Evolutionary conservation across 2,329 filamentous ascomycete species (phyloP), one percentile per base, ranked within the genome.

Genomic region (Plectosphaerella plurivora): DNA sequence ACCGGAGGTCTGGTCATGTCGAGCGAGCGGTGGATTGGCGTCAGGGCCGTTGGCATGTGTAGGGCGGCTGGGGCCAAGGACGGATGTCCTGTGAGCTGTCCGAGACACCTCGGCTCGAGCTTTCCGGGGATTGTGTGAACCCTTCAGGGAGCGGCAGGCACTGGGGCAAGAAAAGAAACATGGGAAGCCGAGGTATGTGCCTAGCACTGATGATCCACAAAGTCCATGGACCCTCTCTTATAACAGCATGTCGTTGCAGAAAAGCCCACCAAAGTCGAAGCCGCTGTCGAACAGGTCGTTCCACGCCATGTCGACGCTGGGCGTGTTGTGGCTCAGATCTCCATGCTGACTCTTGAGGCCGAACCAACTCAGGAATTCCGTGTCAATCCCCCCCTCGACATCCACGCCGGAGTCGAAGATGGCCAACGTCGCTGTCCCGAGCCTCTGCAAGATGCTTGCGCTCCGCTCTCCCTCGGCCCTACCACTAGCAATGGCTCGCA

Each of bases 361-460:
- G 54, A 62, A 62, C 59, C 58, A 62, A 9, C 57, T 57, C 20
- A 61, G 56, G 22, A 62, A 62, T 36, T 60, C 60, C 20, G 52
- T 56, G 25, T 62, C 59, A 12, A 61, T 55, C 3, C 35, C 35
- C 35, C 35, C 35, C 15, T 37, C 35, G 11, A 37, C 11, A n/a
- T 37, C 35, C 12, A 54, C n/a, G 5, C 15, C 41, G 52, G 28
- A 42, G 16, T 33, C 49, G 47, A 45, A 55, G 36, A 42, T 47
- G 25, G 18, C 52, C 44, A 48, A 20, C 35, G 44, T 56, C 47
- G 44, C 59, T 52, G 49, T 57, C 22, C 50, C 50, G 8, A 51
- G 1, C 28, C 50, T 28, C 9, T 47, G 33, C 1, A 51, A 33
- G 12, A 51, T 51, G 22, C 33, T 24, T 7, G 47, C 50, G 5